Evolutionary conservation across 805 yeast species (phyloP).

Genomic region (Starmerella geochares): DNA sequence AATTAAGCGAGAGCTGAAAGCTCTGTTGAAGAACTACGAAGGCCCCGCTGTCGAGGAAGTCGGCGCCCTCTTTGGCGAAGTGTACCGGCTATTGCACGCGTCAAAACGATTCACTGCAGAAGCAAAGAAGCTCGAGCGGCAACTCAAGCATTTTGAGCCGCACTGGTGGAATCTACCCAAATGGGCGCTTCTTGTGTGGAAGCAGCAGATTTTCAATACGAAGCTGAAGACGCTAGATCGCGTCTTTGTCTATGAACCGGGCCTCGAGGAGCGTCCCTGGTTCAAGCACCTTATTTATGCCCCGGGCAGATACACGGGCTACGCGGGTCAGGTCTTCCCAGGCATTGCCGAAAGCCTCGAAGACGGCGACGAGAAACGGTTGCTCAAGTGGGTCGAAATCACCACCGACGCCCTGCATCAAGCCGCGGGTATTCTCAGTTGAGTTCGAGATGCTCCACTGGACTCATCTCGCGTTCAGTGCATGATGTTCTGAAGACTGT

Average conservation of each 20-base stretch:
- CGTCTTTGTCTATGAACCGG: slow-evolving; percentile 38
- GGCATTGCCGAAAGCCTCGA: slow-evolving; percentile 47
- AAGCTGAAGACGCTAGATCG: slow-evolving; percentile 40
- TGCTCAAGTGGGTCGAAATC: slow-evolving; percentile 36
- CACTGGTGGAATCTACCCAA: slow-evolving; percentile 34
- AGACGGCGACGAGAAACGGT: slow-evolving; percentile 35
- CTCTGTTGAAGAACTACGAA: slow-evolving; percentile 29
- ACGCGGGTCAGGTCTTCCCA: slow-evolving; percentile 49
- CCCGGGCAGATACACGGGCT: slow-evolving; percentile 51
- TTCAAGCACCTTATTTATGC: slow-evolving; percentile 51
- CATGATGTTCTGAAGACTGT: no score
- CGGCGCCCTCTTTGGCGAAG: slow-evolving; percentile 18
- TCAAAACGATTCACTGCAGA: slow-evolving; percentile 41
- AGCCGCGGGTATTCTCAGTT: slow-evolving; percentile 8
- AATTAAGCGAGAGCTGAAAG: slow-evolving; percentile 33
- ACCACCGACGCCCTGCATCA: slow-evolving; percentile 22
- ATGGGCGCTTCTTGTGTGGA: slow-evolving; percentile 34
- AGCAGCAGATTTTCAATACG: slow-evolving; percentile 30
- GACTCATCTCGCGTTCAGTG: no score
- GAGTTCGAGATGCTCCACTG: background rate
- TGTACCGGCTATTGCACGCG: slow-evolving; percentile 25
- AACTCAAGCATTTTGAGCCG: slow-evolving; percentile 46
- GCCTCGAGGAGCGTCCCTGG: slow-evolving; percentile 46
- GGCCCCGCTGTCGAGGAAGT: slow-evolving; percentile 20
- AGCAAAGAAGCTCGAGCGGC: slow-evolving; percentile 42